phyloP scores from a whole-genome alignment of 768 basidiomycete genomes.

The Cubamyces sp. region DNA sequence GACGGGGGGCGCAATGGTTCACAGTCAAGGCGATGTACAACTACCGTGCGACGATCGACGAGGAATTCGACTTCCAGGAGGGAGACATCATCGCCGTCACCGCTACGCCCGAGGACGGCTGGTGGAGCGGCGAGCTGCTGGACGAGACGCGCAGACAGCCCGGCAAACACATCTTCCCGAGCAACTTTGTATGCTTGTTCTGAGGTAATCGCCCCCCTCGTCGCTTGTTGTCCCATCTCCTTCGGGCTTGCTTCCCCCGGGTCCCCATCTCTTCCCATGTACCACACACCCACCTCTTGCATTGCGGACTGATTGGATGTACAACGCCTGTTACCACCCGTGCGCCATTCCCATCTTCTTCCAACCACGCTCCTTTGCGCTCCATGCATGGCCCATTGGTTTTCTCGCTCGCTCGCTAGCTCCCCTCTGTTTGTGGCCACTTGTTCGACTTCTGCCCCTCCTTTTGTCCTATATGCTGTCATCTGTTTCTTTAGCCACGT shows the following conservation, averaged over 20 bases:
- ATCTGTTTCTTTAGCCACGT: conserved; percentile 23
- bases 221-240: neutral
- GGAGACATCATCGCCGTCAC: conserved; percentile 97
- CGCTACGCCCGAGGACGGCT: conserved; percentile 92
- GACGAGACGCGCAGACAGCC: conserved; percentile 72
- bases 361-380: neutral
- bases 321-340: too few species aligned
- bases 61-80: conserved; percentile 95
- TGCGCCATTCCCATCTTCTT: too few species aligned
- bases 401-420: too few species aligned
- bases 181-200: conserved; percentile 86
- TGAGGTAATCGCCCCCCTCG: conserved; percentile 33
- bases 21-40: conserved; percentile 90
- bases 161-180: conserved; percentile 83
- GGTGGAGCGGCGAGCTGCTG: conserved; percentile 94
- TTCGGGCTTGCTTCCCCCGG: neutral
- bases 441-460: neutral
- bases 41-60: conserved; percentile 81
- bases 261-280: neutral
- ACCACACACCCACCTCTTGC: neutral
- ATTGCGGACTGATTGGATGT: neutral
- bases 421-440: neutral
- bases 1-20: neutral
- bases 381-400: neutral
- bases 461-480: conserved; percentile 8